These are phyloP conservation scores for Sungouiozyma ichnusensis DNA, from an alignment of 805 yeast genomes.

Conservation along the genomic window DNA sequence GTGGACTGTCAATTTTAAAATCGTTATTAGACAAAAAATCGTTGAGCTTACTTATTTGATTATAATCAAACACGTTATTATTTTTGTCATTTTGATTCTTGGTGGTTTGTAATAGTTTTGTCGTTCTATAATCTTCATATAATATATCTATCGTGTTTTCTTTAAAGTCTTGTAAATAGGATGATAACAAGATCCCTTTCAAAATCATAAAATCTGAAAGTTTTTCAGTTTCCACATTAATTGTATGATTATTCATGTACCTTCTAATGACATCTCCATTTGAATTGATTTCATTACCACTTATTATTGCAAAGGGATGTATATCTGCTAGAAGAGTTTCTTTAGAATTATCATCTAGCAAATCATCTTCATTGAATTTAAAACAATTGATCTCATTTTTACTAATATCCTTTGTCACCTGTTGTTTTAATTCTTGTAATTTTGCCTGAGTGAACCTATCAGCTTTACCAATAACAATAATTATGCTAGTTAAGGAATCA, in stretches of 20 bases:
- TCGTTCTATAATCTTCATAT: constrained; percentile 73
- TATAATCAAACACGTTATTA: background rate
- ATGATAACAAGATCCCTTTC: constrained; percentile 61
- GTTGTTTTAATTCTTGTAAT: constrained; percentile 40
- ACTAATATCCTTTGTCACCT: constrained; percentile 46
- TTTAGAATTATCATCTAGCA: constrained; percentile 18
- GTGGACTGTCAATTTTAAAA: background rate
- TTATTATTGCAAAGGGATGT: constrained; percentile 56
- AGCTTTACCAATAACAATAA: constrained; percentile 74
- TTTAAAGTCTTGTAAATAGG: constrained; percentile 74
- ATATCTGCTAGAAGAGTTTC: constrained; percentile 33
- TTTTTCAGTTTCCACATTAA: constrained; percentile 7
- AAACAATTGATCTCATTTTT: constrained; percentile 53
- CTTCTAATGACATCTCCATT: constrained; percentile 3
- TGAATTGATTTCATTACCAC: constrained; percentile 33
- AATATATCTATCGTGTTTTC: constrained; percentile 66
- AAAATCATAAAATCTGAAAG: constrained; percentile 61
- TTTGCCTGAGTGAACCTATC: constrained; percentile 69
- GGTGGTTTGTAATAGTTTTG: constrained; percentile 37
- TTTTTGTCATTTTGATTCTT: background rate
- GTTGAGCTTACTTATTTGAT: background rate
- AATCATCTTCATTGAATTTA: constrained; percentile 56
- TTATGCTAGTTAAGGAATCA: constrained; percentile 64
- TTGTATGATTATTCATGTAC: background rate
- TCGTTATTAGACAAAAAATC: background rate